Percentiles rank a stretch among this genome's conserved stretches.
Evolutionary conservation across 495 filamentous ascomycete species (phyloP).

Genomic region (Hamigera avellanea): DNA sequence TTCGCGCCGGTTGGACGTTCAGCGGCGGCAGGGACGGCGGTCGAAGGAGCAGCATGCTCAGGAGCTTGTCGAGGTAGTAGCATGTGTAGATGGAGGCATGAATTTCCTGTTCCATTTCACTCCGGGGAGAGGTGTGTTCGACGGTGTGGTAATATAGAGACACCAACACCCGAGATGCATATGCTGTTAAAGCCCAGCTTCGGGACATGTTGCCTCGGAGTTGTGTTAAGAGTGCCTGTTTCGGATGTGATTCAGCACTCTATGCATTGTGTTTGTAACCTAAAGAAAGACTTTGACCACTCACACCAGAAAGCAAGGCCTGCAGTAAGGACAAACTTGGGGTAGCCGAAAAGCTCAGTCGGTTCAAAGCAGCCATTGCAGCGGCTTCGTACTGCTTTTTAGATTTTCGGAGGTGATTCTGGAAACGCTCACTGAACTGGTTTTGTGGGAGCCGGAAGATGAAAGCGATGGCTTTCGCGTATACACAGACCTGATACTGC

Average conservation of each 20-base stretch:
- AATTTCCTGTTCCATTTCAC: conserved; percentile 14
- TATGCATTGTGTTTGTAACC: background rate
- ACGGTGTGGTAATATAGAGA: conserved; percentile 20
- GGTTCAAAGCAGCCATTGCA: conserved; percentile 12
- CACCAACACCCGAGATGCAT: conserved; percentile 15
- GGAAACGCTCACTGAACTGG: conserved; percentile 7
- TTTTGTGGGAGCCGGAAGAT: background rate
- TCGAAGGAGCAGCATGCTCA: conserved; percentile 25
- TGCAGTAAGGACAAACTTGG: conserved; percentile 18
- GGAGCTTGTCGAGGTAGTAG: conserved; percentile 23
- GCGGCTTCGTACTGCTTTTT: conserved; percentile 14
- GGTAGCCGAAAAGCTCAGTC: conserved; percentile 10
- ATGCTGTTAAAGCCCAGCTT: conserved; percentile 17
- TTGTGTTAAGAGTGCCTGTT: conserved; percentile 19
- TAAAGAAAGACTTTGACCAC: too few species aligned
- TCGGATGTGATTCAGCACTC: background rate
- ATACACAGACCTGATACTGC: conserved; percentile 14
- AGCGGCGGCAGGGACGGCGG: conserved; percentile 21
- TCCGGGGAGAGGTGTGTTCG: conserved; percentile 7
- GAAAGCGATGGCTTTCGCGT: conserved; percentile 13
- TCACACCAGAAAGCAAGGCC: conserved; percentile 16
- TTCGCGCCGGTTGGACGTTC: conserved; percentile 10
- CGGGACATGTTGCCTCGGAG: conserved; percentile 16
- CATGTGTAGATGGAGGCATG: conserved; percentile 17
- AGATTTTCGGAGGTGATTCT: conserved; percentile 10